Evolutionary conservation across 2,329 filamentous ascomycete species (phyloP), one percentile per base, ranked within the genome.

Genomic region (Talaromyces sp.): DNA sequence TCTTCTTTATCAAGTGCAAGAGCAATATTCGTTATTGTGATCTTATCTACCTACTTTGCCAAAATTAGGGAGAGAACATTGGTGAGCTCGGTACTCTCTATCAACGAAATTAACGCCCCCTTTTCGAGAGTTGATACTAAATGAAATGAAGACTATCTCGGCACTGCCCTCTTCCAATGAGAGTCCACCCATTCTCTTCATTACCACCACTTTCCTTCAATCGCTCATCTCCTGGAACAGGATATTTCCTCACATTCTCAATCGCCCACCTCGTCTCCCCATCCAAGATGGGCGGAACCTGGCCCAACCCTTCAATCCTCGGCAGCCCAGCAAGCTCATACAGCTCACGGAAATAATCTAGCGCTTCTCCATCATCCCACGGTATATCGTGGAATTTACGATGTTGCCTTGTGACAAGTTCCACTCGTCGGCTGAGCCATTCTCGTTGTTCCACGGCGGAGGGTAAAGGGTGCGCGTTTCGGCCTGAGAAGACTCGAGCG

Each of bases 401-500:
- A 35, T 43, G 56, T 56, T 71, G 64, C 5, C 64, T 52, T 27
- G 56, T 65, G 27, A 68, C 67, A 5, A 68, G 62, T 16, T 65
- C 43, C 61, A 59, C 62, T 0, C 85, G 74, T 2, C 84, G 80
- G 4, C 72, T 69, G 68, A 88, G 86, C 87, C 87, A 89, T 13
- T 68, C 70, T 19, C 74, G 69, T 77, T 85, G 84, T 61, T 83
- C 82, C 19, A 77, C 76, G 0, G 74, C 45, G 0, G 81, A 66
- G 0, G 86, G 87, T 1, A 88, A 73, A 4, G 65, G 50, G 1
- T 31, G 57, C 0, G 67, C 74, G 0, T 81, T 81, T 1, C 85
- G 77, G 0, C 84, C 84, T 0, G 86, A 82, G 0, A 88, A 78
- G 1, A 87, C 72, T 0, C 86, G 77, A 1, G 87, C 86, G 0